Conservation (phyloP, 2,329 filamentous ascomycete species). For the Gliomastix tumulicola region DNA sequence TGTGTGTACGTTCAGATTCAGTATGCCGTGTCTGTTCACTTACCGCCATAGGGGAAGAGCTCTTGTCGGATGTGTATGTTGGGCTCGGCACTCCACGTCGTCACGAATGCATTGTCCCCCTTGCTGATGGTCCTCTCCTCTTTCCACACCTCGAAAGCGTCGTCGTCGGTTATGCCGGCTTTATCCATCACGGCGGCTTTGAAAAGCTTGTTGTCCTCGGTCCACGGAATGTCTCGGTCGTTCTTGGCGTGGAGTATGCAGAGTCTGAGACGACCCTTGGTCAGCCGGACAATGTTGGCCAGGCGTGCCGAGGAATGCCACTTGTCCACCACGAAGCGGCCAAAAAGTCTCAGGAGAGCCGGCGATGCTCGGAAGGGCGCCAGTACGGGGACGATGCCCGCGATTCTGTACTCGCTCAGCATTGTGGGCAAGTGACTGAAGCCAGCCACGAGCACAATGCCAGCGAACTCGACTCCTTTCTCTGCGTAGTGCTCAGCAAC, state of each 20-base stretch:
- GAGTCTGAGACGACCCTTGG: constrained; percentile 51
- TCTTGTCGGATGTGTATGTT: constrained; percentile 46
- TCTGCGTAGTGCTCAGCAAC: constrained; percentile 62
- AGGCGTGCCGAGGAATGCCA: constrained; percentile 72
- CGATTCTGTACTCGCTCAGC: constrained; percentile 69
- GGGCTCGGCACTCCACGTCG: constrained; percentile 34
- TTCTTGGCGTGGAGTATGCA: constrained; percentile 74
- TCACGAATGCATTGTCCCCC: constrained; percentile 39
- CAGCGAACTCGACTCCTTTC: constrained; percentile 61
- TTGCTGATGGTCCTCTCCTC: constrained; percentile 32
- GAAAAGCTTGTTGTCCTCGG: constrained; percentile 60
- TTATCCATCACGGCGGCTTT: constrained; percentile 48
- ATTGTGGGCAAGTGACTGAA: constrained; percentile 72
- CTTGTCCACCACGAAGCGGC: constrained; percentile 63
- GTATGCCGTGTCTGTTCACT: constrained; percentile 18
- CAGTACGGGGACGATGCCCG: constrained; percentile 73
- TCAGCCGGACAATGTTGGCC: constrained; percentile 43
- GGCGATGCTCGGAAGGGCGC: constrained; percentile 66
- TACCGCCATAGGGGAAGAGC: constrained; percentile 47
- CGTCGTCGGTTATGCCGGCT: constrained; percentile 24
- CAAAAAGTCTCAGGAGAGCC: constrained; percentile 52
- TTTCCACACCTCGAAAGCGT: constrained; percentile 35
- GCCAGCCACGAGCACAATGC: constrained; percentile 70
- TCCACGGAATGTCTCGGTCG: constrained; percentile 76
- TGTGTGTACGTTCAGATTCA: too few species aligned